These are phyloP conservation scores for Prunus mongolica DNA, from an alignment of 306 rosid genomes.

Conservation along the genomic window DNA sequence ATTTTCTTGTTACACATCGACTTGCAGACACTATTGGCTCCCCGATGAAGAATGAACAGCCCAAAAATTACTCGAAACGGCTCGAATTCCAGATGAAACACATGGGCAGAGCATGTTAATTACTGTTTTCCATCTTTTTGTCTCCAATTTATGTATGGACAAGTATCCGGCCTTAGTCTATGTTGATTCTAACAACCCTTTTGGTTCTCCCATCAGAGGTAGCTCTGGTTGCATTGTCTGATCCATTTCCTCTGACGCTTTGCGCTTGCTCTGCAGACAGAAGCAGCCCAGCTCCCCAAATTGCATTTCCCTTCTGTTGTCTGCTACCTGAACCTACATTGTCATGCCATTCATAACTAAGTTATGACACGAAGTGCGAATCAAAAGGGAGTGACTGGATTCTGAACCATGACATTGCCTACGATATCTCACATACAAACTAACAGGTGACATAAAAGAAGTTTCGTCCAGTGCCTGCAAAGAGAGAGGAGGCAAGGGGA, in stretches of 20 bases:
- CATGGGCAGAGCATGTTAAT: background rate
- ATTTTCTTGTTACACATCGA: no score
- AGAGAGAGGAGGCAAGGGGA: background rate
- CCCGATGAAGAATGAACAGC: background rate
- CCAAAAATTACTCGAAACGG: background rate
- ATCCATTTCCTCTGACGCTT: conserved; percentile 26
- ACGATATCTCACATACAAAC: no score
- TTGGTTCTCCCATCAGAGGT: conserved; percentile 38
- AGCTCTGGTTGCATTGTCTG: conserved; percentile 21
- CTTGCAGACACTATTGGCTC: background rate
- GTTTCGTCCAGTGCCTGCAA: background rate
- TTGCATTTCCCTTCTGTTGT: conserved; percentile 12
- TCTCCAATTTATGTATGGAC: no score
- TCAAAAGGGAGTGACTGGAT: background rate
- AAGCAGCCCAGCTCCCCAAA: conserved; percentile 24
- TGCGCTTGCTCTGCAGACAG: conserved; percentile 26
- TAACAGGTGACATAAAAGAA: background rate
- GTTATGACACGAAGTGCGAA: background rate
- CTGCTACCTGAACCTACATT: conserved; percentile 37
- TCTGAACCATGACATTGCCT: background rate
- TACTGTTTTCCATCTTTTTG: background rate
- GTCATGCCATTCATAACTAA: background rate
- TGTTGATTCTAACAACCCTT: conserved; percentile 72
- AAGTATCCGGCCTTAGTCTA: conserved; percentile 34
- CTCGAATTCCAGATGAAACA: background rate